Evolutionary conservation across 495 filamentous ascomycete species (phyloP), one percentile per base, ranked within the genome.

Genomic region (Durotheca rogersii): DNA sequence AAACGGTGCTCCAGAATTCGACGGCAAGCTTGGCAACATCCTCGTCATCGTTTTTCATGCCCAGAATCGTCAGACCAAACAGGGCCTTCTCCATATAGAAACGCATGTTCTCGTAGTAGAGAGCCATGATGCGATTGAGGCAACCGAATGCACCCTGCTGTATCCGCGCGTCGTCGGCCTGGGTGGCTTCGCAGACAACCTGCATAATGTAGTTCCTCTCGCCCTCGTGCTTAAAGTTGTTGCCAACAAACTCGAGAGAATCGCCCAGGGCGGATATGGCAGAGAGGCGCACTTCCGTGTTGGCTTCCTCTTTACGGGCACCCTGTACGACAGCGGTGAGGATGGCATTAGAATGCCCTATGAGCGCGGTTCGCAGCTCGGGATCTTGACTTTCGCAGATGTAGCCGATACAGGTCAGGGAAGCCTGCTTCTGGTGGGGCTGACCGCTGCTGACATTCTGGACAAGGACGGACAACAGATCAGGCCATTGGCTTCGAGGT

Each of bases 21-120:
- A 98, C 89, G 17, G 93, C 93, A 19, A 98, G 80, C 78, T 98
- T 98, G 32, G 94, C 85, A 30, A 97, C 94, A 69, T 97, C 93
- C 67, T 98, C 93, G 60, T 98, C 93, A 7, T 88, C 86, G 67
- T 83, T 92, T 78, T 93, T 95, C 94, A 98, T 98, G 47, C 93
- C 94, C 74, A 95, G 83, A 50, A 97, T 94, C n/a, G 94, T 98
- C 10, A 98, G 79, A 35, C 94, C 93, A 67, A 97, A 98, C 29
- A 98, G 77, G 35, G 93, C 93, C 80, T 96, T 97, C 80, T 98
- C 94, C 93, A 98, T 98, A 76, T 98, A 98, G 74, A 95, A 97
- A 61, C 90, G 82, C 93, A 98, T 98, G 75, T 95, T 91, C 61
- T 97, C 93, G 67, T 98, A 98, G 74, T 98, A 97, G 30, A 95